Conservation (phyloP, 495 filamentous ascomycete genomes). For the Bathelium albidoporum region DNA sequence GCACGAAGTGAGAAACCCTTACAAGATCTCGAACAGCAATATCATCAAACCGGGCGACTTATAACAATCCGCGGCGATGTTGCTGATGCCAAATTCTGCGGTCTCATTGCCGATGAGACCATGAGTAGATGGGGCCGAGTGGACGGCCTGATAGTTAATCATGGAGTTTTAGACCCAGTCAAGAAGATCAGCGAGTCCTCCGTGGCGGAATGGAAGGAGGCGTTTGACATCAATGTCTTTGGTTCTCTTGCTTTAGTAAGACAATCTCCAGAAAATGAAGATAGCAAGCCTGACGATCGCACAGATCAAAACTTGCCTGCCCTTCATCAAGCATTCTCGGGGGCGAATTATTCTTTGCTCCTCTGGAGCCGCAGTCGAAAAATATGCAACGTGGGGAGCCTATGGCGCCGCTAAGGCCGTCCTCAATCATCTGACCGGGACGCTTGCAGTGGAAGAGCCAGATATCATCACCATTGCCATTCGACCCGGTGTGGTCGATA, state of each 20-base stretch:
- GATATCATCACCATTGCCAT: constrained; percentile 60
- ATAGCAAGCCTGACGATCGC: constrained; percentile 15
- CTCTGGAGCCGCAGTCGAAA: constrained; percentile 44
- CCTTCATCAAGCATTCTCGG: constrained; percentile 49
- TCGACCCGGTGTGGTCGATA: constrained; percentile 79
- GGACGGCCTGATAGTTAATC: constrained; percentile 80
- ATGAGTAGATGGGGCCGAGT: constrained; percentile 56
- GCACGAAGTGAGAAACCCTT: constrained; percentile 61
- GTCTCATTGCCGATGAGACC: constrained; percentile 52
- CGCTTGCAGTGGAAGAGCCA: constrained; percentile 69
- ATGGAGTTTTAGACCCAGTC: constrained; percentile 73
- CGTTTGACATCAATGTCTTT: constrained; percentile 77
- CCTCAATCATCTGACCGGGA: constrained; percentile 67
- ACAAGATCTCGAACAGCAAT: constrained; percentile 52
- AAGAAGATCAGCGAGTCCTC: constrained; percentile 54
- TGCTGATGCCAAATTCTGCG: constrained; percentile 49
- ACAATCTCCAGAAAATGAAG: constrained; percentile 6
- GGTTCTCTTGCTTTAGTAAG: constrained; percentile 67
- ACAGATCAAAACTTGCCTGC: constrained; percentile 65
- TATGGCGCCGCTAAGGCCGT: constrained; percentile 87
- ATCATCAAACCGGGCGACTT: constrained; percentile 48
- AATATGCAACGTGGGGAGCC: constrained; percentile 63
- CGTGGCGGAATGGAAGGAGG: constrained; percentile 60
- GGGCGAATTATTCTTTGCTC: constrained; percentile 32
- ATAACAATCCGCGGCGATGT: constrained; percentile 69